Base-by-base conservation (phyloP, 116 monocot genomes). In the Dioscorea cayenensis region DNA sequence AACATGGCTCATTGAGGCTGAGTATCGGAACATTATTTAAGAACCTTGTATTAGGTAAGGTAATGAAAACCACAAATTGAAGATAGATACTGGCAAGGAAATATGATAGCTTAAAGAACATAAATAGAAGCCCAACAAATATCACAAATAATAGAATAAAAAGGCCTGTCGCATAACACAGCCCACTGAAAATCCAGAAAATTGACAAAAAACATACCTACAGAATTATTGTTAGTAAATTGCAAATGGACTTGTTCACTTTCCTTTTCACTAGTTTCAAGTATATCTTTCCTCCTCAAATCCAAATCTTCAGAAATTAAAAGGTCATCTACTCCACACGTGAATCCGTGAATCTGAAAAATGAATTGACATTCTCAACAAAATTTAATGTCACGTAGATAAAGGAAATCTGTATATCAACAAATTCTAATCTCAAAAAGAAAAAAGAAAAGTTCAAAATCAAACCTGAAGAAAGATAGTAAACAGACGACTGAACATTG, bases 291-390 rank as follows among this genome's bases (percentile, higher is more conserved):
- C 75, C 94, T 81, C 65, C 76, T 36, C 35, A 69, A 69, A 76
- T 99, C 91, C 35, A 79, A 77, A 9, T 70, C 50, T 43, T 74
- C 69, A 60, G 38, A 27, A 73, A 94, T 74, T 65, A 99, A 55
- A 68, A 99, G 91, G 48, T 99, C 99, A 75, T 91, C 99, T 68
- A 94, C 80, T 71, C 94, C 99, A 72, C 99, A 99, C 28, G 99
- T 99, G 81, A 94, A 99, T n/a, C 94, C 99, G 85, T 94, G 90
- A 72, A 94, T 82, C 99, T 99, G 84, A 60, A 71, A 81, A 29
- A 23, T 16, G 23, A 64, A 64, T 55, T 55, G 16, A 55, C 8
- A 64, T 29, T 43, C 21, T 21, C 29, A 60, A 68, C 17, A 22
- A 43, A 12, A 43, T 1, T 43, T 3, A 43, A 38, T 43, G 61